Conservation (phyloP, 306 rosid species). For the Cicer judaicum region DNA sequence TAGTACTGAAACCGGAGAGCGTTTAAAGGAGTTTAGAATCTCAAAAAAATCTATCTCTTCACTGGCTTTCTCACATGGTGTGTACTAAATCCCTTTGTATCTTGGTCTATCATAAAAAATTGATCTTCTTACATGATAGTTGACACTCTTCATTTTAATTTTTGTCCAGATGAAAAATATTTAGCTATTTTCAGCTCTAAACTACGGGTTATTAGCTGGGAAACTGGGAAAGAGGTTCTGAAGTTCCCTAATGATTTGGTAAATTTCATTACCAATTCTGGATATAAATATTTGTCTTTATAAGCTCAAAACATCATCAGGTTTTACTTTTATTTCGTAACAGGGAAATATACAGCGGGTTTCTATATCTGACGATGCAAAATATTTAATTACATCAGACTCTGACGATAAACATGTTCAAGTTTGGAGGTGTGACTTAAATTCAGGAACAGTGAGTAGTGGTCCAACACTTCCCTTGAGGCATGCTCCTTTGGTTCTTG, state of each 20-base stretch:
- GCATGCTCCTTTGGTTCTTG: conserved; percentile 55
- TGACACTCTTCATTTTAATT: conserved; percentile 37
- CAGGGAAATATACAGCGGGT: conserved; percentile 48
- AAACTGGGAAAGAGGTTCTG: conserved; percentile 51
- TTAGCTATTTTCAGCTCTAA: conserved; percentile 54
- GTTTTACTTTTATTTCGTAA: conserved; percentile 36
- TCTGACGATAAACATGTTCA: conserved; percentile 54
- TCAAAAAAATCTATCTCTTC: conserved; percentile 55
- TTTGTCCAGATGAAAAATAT: conserved; percentile 56
- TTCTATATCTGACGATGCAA: conserved; percentile 57
- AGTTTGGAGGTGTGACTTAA: conserved; percentile 63
- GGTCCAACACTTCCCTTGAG: conserved; percentile 58
- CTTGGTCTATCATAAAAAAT: conserved; percentile 32
- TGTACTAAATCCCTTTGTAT: conserved; percentile 39
- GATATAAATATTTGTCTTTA: conserved; percentile 35
- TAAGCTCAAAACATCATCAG: conserved; percentile 30
- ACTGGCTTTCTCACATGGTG: conserved; percentile 61
- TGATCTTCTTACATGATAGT: conserved; percentile 17
- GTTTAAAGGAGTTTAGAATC: conserved; percentile 52
- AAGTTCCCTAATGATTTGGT: conserved; percentile 56
- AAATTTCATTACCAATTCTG: conserved; percentile 31
- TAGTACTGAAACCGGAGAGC: conserved; percentile 54
- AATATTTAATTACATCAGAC: conserved; percentile 56
- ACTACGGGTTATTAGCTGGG: conserved; percentile 56
- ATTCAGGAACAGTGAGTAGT: conserved; percentile 46